These are phyloP conservation scores for Leptographium wingfieldii DNA, from an alignment of 2,329 filamentous ascomycete genomes.

Conservation along the genomic window DNA sequence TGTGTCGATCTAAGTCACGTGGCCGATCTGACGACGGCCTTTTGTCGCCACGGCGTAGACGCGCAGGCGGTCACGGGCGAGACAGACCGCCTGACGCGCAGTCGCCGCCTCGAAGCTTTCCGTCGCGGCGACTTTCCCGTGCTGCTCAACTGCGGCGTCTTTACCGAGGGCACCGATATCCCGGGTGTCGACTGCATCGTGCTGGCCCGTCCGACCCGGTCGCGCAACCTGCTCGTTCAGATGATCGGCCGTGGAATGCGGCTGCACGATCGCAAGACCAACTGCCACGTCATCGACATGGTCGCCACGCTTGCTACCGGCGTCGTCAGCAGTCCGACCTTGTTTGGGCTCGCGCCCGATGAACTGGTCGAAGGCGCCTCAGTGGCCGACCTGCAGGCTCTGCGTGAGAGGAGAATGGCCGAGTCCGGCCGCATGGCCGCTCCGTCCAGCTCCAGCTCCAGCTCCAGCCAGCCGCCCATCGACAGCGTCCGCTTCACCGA, in stretches of 20 bases:
- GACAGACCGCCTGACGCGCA: slow-evolving; percentile 57
- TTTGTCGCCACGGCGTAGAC: slow-evolving; percentile 66
- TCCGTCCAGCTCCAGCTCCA: background rate
- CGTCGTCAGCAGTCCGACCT: slow-evolving; percentile 77
- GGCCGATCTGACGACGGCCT: slow-evolving; percentile 57
- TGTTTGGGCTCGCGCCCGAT: slow-evolving; percentile 82
- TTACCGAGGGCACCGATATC: slow-evolving; percentile 95
- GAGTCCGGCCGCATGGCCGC: background rate
- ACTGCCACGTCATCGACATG: slow-evolving; percentile 96
- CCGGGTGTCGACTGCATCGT: slow-evolving; percentile 93
- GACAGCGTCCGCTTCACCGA: slow-evolving; percentile 66
- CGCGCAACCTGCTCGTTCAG: slow-evolving; percentile 85
- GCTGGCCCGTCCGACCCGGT: slow-evolving; percentile 76
- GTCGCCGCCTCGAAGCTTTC: slow-evolving; percentile 63
- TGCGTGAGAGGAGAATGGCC: slow-evolving; percentile 26
- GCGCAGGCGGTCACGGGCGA: slow-evolving; percentile 76
- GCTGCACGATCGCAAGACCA: slow-evolving; percentile 62
- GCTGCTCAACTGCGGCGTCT: slow-evolving; percentile 87
- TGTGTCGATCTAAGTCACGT: slow-evolving; percentile 88
- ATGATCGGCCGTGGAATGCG: slow-evolving; percentile 97
- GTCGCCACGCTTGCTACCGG: slow-evolving; percentile 75
- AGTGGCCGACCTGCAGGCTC: slow-evolving; percentile 44
- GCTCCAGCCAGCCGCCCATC: slow-evolving; percentile 3
- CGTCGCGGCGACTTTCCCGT: slow-evolving; percentile 67
- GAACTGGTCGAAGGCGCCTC: slow-evolving; percentile 60